Evolutionary conservation across 2,329 filamentous ascomycete genomes (phyloP).

Genomic region (Graphium sp.): DNA sequence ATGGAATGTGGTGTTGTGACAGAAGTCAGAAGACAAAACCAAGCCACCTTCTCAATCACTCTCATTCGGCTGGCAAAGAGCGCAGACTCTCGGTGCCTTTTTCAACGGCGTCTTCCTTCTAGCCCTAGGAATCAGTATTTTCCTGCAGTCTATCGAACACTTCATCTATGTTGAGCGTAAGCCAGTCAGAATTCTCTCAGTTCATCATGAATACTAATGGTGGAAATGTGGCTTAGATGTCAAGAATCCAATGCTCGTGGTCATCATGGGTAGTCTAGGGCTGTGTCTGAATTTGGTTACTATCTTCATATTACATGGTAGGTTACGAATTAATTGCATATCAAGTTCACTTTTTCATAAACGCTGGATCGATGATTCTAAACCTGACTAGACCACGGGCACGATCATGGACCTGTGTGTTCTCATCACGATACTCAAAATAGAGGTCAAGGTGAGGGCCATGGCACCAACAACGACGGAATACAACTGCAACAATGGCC

Average conservation of each 20-base stretch:
- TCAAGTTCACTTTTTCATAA: too few species aligned
- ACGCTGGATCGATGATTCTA: not conserved
- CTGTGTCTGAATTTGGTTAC: constrained; percentile 51
- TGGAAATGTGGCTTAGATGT: constrained; percentile 26
- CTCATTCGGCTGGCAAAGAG: constrained; percentile 63
- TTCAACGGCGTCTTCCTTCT: constrained; percentile 67
- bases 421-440: constrained; percentile 20
- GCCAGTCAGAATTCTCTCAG: constrained; percentile 7
- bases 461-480: too few species aligned
- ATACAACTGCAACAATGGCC: too few species aligned
- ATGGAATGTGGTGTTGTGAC: not conserved
- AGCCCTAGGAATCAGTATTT: constrained; percentile 54
- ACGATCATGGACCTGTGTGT: constrained; percentile 19
- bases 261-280: constrained; percentile 54
- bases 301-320: constrained; percentile 47
- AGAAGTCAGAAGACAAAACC: constrained; percentile 39
- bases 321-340: constrained; percentile 6
- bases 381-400: constrained; percentile 14
- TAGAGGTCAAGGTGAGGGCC: constrained; percentile 12
- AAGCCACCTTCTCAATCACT: constrained; percentile 38
- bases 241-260: constrained; percentile 45
- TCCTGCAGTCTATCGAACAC: constrained; percentile 56
- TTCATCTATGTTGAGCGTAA: constrained; percentile 40
- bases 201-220: not conserved
- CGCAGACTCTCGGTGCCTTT: constrained; percentile 57